Conservation (phyloP, 1,284 basidiomycete species). For the Pterulicium gracile region DNA sequence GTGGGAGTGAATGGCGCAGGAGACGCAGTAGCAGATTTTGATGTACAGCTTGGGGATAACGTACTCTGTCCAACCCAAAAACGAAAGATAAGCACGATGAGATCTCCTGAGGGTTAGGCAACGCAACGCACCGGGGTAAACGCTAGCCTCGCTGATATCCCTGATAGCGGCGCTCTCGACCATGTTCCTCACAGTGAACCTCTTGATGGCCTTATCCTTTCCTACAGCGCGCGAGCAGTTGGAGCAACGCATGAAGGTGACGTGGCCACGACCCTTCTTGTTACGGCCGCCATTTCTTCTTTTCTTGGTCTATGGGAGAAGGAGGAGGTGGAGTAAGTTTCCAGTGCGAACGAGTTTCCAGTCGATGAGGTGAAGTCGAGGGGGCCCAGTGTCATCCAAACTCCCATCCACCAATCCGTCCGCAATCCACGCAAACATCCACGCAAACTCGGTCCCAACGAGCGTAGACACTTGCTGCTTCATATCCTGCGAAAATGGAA, state of each 20-base stretch:
- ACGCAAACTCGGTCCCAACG: constrained; percentile 10
- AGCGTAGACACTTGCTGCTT: constrained; percentile 6
- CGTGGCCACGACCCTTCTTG: constrained; percentile 98
- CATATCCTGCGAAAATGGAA: constrained; percentile 11
- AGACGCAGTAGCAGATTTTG: constrained; percentile 99
- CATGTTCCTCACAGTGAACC: constrained; percentile 99
- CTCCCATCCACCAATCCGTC: constrained; percentile 22
- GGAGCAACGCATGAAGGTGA: constrained; percentile 89
- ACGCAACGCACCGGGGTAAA: constrained; percentile 72
- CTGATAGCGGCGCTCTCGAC: constrained; percentile 97
- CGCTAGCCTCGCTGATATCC: constrained; percentile 94
- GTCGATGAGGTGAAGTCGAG: constrained; percentile 3
- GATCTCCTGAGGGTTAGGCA: not conserved
- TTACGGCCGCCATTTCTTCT: constrained; percentile 97
- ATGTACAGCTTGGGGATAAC: constrained; percentile 97
- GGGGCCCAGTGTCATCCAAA: constrained; percentile 22
- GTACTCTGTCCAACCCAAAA: constrained; percentile 59
- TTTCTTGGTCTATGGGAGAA: constrained; percentile 79
- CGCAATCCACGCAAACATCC: constrained; percentile 11
- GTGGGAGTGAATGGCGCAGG: constrained; percentile 99
- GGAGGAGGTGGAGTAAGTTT: constrained; percentile 8
- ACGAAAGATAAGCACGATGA: constrained; percentile 1
- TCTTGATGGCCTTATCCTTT: constrained; percentile 99
- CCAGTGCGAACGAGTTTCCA: not conserved
- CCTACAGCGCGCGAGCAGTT: constrained; percentile 94